Evolutionary conservation across 2,329 filamentous ascomycete species (phyloP).

Genomic region (Monilinia aucupariae): DNA sequence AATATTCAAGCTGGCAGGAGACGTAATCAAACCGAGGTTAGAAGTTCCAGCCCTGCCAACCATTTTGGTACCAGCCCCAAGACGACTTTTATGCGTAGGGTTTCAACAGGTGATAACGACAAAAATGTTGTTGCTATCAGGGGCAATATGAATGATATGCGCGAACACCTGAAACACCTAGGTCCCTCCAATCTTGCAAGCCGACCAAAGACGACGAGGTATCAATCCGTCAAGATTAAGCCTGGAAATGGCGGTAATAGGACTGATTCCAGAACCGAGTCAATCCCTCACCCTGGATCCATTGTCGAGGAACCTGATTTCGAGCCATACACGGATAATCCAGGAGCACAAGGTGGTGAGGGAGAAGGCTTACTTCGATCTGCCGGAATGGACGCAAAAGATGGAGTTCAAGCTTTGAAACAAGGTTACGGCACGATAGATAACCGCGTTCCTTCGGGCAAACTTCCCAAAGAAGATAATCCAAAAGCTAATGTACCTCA

Average conservation of each 20-base stretch:
- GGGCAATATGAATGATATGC: constrained; percentile 57
- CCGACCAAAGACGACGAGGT: constrained; percentile 56
- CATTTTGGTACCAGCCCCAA: constrained; percentile 33
- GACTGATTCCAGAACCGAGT: constrained; percentile 33
- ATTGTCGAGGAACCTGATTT: constrained; percentile 40
- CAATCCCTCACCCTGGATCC: constrained; percentile 39
- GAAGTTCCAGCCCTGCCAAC: constrained; percentile 20
- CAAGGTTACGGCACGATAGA: constrained; percentile 48
- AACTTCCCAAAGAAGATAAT: background rate
- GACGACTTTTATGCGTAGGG: constrained; percentile 54
- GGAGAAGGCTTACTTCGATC: constrained; percentile 49
- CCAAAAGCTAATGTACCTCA: background rate
- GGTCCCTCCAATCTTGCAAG: constrained; percentile 63
- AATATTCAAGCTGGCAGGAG: constrained; percentile 22
- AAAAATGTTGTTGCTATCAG: constrained; percentile 52
- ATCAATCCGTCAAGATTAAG: constrained; percentile 64
- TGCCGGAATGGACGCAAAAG: constrained; percentile 54
- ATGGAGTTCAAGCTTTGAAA: constrained; percentile 58
- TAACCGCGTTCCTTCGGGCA: background rate
- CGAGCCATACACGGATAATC: constrained; percentile 25
- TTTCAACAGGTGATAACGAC: constrained; percentile 47
- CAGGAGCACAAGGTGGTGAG: constrained; percentile 46
- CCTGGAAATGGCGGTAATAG: constrained; percentile 33
- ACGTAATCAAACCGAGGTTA: constrained; percentile 18
- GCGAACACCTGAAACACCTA: constrained; percentile 57